Base-by-base conservation (phyloP, 2,329 filamentous ascomycete genomes). In the Diaporthe sp. region DNA sequence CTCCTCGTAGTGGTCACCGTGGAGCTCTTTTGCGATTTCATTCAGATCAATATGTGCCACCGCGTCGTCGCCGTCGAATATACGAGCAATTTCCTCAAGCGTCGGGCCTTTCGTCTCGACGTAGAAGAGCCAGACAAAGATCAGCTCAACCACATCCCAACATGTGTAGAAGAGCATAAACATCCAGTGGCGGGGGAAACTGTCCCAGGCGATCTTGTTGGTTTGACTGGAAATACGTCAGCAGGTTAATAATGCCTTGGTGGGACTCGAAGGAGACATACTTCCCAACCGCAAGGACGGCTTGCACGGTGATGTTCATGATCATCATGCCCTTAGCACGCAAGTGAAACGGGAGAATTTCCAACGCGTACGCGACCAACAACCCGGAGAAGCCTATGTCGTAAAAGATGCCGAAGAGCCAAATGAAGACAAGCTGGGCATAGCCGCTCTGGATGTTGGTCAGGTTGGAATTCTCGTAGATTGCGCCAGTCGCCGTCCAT, bases 31-130 rank as follows among this genome's bases (percentile, higher is more conserved):
- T 78, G 90, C 87, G 58, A 91, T 86, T 80, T 90, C 87, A 39
- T 87, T 83, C 59, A 91, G 82, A 80, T 90, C 87, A 76, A 92
- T 86, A 77, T 89, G 86, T 9, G 87, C 88, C 17, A 90, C 87
- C 28, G 89, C 90, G 46, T 89, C 85, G 39, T 91, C 89, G 53
- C 92, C 93, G 79, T 94, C 92, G 79, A 94, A 94, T 81, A 94
- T 93, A 79, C 90, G 89, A 62, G 92, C 90, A 77, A 94, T 89
- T 81, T 94, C 92, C 81, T 94, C 93, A 0, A 94, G 90, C 2
- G 92, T 94, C 0, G 92, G 91, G 4, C 92, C 92, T 79, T 90
- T 91, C 25, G 93, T 94, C 85, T 95, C 93, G 74, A 93, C 88
- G 81, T 92, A 93, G 82, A 93, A 89, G 85, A 91, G 91, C 83